A percentile compares a stretch with the other conserved stretches of the same genome.
phyloP scores from a whole-genome alignment of 2,329 filamentous ascomycete species.

The Pestalotiopsis sp. region DNA sequence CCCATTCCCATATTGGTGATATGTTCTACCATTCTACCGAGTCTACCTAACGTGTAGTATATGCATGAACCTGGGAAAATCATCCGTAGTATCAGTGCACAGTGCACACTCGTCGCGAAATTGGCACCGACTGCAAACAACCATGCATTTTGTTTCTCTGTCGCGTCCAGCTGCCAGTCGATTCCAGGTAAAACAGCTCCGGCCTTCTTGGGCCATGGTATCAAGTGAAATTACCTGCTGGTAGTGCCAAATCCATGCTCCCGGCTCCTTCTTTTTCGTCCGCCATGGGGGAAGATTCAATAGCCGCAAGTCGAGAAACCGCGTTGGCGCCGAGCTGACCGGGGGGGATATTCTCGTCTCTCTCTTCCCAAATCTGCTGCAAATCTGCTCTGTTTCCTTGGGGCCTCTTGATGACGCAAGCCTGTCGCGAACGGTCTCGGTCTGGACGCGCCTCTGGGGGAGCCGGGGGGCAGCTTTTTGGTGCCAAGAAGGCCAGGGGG shows the following conservation, averaged over 20 bases:
- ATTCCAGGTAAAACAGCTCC: neutral
- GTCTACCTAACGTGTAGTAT: no score
- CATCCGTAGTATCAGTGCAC: neutral
- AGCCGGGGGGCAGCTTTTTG: no score
- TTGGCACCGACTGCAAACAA: neutral
- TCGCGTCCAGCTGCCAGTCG: neutral
- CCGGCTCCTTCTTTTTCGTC: neutral
- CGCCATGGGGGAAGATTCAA: neutral
- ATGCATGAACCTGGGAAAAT: no score
- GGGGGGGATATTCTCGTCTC: neutral
- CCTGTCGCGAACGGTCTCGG: no score
- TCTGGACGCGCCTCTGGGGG: no score
- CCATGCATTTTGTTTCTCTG: neutral
- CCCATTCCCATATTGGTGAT: no score
- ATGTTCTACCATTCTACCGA: no score
- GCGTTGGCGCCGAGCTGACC: neutral
- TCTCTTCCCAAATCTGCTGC: no score
- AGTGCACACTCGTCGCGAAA: neutral
- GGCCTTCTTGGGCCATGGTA: no score
- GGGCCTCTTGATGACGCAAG: no score
- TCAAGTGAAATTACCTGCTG: neutral
- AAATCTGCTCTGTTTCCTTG: neutral
- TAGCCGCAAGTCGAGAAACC: neutral
- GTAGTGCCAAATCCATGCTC: no score
- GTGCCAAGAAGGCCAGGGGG: no score